Evolutionary conservation across 108 stramenopile species (phyloP).

Genomic region (Hondaea fermentalgiana): DNA sequence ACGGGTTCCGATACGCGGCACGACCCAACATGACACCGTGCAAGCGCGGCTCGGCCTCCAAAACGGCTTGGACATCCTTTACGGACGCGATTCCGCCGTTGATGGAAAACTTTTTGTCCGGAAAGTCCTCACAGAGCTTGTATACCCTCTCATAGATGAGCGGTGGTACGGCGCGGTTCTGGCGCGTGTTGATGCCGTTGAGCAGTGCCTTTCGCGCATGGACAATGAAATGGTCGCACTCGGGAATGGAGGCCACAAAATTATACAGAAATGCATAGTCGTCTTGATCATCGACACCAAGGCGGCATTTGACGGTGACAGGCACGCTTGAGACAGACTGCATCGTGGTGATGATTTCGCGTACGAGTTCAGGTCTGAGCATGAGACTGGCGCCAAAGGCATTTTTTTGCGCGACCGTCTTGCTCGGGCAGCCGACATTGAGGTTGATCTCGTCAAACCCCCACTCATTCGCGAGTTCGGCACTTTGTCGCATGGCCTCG

Average conservation of each 20-base stretch:
- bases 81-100: constrained; percentile 77
- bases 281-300: constrained; percentile 64
- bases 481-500: constrained; percentile 58
- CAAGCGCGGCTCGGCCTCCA: neutral
- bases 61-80: constrained; percentile 29
- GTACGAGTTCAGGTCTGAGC: constrained; percentile 78
- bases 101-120: constrained; percentile 64
- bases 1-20: constrained; percentile 20
- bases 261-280: constrained; percentile 64
- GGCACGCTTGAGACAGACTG: constrained; percentile 61
- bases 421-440: constrained; percentile 96
- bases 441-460: constrained; percentile 92
- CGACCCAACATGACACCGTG: constrained; percentile 27
- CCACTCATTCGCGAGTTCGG: constrained; percentile 21
- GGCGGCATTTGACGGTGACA: constrained; percentile 74
- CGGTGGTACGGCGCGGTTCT: constrained; percentile 91
- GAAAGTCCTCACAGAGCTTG: constrained; percentile 60
- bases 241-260: constrained; percentile 75
- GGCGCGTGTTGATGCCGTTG: constrained; percentile 73
- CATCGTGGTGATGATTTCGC: constrained; percentile 60
- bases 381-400: constrained; percentile 97
- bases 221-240: constrained; percentile 75
- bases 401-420: constrained; percentile 85
- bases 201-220: constrained; percentile 95
- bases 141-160: constrained; percentile 70